These are phyloP conservation scores for Ascochyta clinopodiicola DNA, from an alignment of 2,329 filamentous ascomycete genomes.

Conservation along the genomic window DNA sequence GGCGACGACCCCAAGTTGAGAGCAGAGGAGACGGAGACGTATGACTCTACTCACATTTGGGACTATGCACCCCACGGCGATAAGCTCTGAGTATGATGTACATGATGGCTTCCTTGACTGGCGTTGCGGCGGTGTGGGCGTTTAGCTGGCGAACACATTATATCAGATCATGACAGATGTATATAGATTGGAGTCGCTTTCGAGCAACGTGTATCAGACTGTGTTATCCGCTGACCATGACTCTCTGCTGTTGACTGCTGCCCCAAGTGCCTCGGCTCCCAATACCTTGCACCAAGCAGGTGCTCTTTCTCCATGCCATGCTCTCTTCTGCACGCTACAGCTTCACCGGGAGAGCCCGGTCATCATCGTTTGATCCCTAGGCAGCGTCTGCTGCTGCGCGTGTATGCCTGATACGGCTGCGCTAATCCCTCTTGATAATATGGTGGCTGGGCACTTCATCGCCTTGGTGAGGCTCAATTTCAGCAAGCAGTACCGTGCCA, in stretches of 20 bases:
- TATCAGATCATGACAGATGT: conserved; percentile 4
- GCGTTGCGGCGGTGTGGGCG: conserved; percentile 20
- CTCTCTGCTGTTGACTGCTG: neutral
- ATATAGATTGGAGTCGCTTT: conserved; percentile 2
- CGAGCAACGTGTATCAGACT: neutral
- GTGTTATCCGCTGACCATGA: neutral
- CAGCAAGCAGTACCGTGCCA: neutral
- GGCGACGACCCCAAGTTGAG: conserved; percentile 42
- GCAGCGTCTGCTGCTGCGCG: neutral
- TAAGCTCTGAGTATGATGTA: conserved; percentile 11
- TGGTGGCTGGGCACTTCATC: neutral
- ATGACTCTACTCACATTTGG: conserved; percentile 44
- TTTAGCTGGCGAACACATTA: conserved; percentile 3
- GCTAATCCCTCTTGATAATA: neutral
- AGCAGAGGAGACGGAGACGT: conserved; percentile 44
- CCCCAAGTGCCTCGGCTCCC: neutral
- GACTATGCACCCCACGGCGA: conserved; percentile 41
- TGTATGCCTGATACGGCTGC: neutral
- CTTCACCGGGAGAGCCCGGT: neutral
- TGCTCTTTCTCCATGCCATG: neutral
- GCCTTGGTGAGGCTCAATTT: neutral
- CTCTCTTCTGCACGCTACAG: neutral
- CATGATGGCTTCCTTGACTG: conserved; percentile 11
- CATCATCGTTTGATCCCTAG: neutral
- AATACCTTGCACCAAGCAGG: neutral